Percentiles rank a stretch among this genome's conserved stretches.
These are phyloP conservation scores for Tremella fuciformis DNA, from an alignment of 768 basidiomycete genomes.

Conservation along the genomic window DNA sequence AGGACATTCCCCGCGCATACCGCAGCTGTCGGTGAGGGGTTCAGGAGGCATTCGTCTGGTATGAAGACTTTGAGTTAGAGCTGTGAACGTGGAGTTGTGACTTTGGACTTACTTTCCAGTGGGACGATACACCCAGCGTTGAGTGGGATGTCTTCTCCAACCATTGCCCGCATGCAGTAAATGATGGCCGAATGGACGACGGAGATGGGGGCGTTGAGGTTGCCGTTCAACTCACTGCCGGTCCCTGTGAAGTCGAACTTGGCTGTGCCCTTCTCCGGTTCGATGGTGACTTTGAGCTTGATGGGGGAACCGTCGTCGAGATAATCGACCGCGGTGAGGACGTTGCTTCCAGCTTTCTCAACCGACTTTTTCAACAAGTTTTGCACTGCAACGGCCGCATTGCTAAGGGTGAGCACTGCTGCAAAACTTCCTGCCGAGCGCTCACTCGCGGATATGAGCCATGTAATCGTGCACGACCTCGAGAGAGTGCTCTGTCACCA, in stretches of 20 bases:
- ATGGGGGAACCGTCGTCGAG: slow-evolving; percentile 16
- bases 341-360: neutral
- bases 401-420: slow-evolving; percentile 62
- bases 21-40: slow-evolving; percentile 5
- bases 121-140: slow-evolving; percentile 20
- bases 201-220: slow-evolving; percentile 26
- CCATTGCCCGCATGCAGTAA: slow-evolving; percentile 20
- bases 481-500: slow-evolving; percentile 7
- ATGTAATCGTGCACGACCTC: slow-evolving; percentile 22
- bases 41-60: neutral
- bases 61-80: neutral
- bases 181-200: slow-evolving; percentile 23
- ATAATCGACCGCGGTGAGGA: neutral
- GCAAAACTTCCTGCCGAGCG: neutral
- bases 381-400: slow-evolving; percentile 83
- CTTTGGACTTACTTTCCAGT: slow-evolving; percentile 8
- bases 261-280: slow-evolving; percentile 20
- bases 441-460: slow-evolving; percentile 4
- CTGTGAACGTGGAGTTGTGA: neutral
- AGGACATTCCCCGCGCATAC: slow-evolving; percentile 9
- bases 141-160: slow-evolving; percentile 24
- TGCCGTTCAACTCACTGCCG: slow-evolving; percentile 15
- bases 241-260: slow-evolving; percentile 30
- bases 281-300: slow-evolving; percentile 16
- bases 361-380: slow-evolving; percentile 61